Evolutionary conservation across 2,329 filamentous ascomycete species (phyloP), one percentile per base, ranked within the genome.

Genomic region (Diaporthe sp.): DNA sequence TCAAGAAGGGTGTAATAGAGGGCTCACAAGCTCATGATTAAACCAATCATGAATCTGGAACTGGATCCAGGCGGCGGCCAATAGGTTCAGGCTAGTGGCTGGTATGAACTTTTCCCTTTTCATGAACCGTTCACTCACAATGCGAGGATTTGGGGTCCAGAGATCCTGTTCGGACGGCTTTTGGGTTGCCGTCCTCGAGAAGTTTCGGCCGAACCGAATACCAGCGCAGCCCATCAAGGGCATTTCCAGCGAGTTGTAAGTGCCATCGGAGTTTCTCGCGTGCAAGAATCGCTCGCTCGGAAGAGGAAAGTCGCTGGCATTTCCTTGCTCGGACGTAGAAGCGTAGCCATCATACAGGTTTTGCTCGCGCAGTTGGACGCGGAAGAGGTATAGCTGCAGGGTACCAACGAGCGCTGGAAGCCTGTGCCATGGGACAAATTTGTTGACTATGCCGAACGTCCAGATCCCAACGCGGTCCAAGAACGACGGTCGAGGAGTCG

Each of bases 21-120:
- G 4, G 8, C 76, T 55, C 55, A 79, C 79, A 71, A 74, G 72
- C 32, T 80, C 77, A 74, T 82, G 80, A 51, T 80, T 78, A 70
- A 83, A 82, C 84, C 84, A 86, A 73, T 85, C 84, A 71, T 87
- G 85, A 0, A 83, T 83, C 72, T 86, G 84, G 70, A 87, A 87
- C 75, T 88, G 86, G n/a, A 87, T 86, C 85, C 85, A 87, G 1
- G 85, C 85, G 19, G 85, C 85, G 3, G 85, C 85, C 9, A 87
- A 78, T 51, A 87, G 75, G 72, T 87, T 88, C 73, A 87, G 72
- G 1, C 80, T 85, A 0, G 84, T 86, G 0, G 85, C 86, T 4
- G 85, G 85, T 32, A 84, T 85, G 76, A 87, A 87, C 3, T 75
- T 79, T n/a, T 84, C 81, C 12, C 85, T 80, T 27, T 81, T 81